Evolutionary conservation across 2,329 filamentous ascomycete genomes (phyloP).

Genomic region (Aspergillus bombycis): DNA sequence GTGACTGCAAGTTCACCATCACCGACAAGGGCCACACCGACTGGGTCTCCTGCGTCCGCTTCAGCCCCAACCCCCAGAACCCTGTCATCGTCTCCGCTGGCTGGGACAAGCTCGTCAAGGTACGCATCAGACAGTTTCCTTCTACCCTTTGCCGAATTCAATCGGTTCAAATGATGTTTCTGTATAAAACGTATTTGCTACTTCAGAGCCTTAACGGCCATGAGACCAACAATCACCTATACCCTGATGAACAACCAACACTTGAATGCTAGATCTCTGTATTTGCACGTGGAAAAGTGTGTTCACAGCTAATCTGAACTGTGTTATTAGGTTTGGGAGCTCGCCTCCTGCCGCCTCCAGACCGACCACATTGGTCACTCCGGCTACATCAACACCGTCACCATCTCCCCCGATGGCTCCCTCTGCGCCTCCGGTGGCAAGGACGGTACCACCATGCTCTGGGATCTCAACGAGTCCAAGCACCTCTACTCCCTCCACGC

Average conservation of each 20-base stretch:
- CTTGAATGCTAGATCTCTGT: constrained; percentile 13
- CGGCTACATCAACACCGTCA: constrained; percentile 99
- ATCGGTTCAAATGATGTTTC: constrained; percentile 79
- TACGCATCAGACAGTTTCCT: constrained; percentile 56
- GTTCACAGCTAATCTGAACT: constrained; percentile 1
- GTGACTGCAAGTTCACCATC: constrained; percentile 99
- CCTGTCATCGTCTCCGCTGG: constrained; percentile 97
- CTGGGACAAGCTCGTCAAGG: constrained; percentile 99
- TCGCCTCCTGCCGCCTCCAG: constrained; percentile 98
- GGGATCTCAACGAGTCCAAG: constrained; percentile 99
- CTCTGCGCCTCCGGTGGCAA: constrained; percentile 99
- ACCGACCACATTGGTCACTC: constrained; percentile 99
- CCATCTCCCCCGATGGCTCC: constrained; percentile 98
- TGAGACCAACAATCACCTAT: constrained; percentile 96
- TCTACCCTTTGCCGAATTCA: constrained; percentile 9
- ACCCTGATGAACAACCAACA: constrained; percentile 43
- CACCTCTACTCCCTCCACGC: constrained; percentile 99
- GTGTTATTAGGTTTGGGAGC: constrained; percentile 85
- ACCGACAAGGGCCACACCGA: constrained; percentile 99
- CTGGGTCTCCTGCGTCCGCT: constrained; percentile 99
- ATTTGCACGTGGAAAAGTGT: constrained; percentile 4
- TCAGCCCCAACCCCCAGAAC: constrained; percentile 99
- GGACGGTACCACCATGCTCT: constrained; percentile 99
- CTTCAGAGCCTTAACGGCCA: constrained; percentile 96
- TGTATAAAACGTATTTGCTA: constrained; percentile 98